Evolutionary conservation across 257 asterid species (phyloP), one percentile per base, ranked within the genome.

Genomic region (Pogostemon cablin): DNA sequence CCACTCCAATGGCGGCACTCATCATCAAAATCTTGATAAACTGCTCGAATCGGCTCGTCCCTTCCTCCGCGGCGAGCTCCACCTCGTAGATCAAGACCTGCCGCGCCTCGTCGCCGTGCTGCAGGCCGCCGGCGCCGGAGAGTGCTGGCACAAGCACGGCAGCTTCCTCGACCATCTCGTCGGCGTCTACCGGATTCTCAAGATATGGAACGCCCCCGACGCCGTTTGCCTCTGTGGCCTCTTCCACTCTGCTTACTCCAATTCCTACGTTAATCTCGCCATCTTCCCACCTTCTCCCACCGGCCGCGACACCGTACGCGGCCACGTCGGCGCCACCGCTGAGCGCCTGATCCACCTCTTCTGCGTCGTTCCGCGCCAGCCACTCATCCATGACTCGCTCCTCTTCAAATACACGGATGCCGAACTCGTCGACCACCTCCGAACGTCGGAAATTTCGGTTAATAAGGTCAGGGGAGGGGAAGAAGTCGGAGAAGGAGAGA

Each of bases 111-210:
- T 92, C 32, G 32, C 32, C 32, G 32, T 25, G 32, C 32, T 25
- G 32, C 32, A 25, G 1, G 32, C 32, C 1, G 88, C 86, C 4
- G 98, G 96, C 9, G 96, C 96, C 46, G 96, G 96, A 3, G 98
- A 92, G 80, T 92, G 98, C 78, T 92, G 95, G 96, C 98, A 92
- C 79, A 89, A 92, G 67, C 96, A 92, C 69, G 96, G 92, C 0
- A 87, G 87, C 53, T 89, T 88, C 79, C 86, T 89, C 52, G 86
- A 87, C 2, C 98, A 92, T 52, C 89, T 92, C 8, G 6, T 92
- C 44, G 90, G 83, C 44, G 78, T 86, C 7, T 87, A 87, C 67
- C 86, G 91, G n/a, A 86, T 89, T 64, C 93, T 92, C 53, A 92
- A 89, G 80, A 69, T 89, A 2, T 92, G 98, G 98, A 79, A 81